Evolutionary conservation across 768 basidiomycete genomes (phyloP).

Genomic region (Strobilomyces confusus): DNA sequence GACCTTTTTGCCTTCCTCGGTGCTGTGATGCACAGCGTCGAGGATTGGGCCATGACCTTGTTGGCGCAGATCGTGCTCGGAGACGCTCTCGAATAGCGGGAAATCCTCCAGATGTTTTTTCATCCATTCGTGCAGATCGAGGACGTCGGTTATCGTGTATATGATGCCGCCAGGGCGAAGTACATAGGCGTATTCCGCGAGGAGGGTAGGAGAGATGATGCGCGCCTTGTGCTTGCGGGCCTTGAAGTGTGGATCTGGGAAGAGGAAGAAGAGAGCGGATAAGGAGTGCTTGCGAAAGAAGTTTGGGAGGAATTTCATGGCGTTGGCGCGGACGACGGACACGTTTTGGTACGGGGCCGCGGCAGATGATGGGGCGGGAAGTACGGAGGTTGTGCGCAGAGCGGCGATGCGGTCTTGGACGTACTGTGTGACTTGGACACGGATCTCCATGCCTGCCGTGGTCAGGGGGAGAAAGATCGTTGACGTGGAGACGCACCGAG

Average conservation of each 20-base stretch:
- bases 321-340: constrained; percentile 91
- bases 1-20: constrained; percentile 97
- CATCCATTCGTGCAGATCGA: constrained; percentile 96
- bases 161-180: constrained; percentile 91
- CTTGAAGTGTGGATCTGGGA: constrained; percentile 99
- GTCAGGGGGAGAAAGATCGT: background rate
- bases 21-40: constrained; percentile 79
- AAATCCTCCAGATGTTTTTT: constrained; percentile 79
- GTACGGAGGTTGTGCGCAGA: constrained; percentile 62
- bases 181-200: constrained; percentile 96
- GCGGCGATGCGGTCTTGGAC: constrained; percentile 92
- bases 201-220: constrained; percentile 95
- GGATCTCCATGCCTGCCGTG: constrained; percentile 87
- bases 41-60: constrained; percentile 74
- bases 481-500: constrained; percentile 59
- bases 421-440: constrained; percentile 93
- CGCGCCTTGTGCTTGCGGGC: constrained; percentile 97
- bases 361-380: constrained; percentile 15
- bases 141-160: constrained; percentile 97
- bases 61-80: constrained; percentile 68
- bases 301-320: constrained; percentile 98
- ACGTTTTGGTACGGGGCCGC: constrained; percentile 75
- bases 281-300: constrained; percentile 91
- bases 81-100: constrained; percentile 80
- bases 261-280: constrained; percentile 93